Evolutionary conservation across 176 grass and related monocot species (phyloP).

Genomic region (Paspalum vaginatum): DNA sequence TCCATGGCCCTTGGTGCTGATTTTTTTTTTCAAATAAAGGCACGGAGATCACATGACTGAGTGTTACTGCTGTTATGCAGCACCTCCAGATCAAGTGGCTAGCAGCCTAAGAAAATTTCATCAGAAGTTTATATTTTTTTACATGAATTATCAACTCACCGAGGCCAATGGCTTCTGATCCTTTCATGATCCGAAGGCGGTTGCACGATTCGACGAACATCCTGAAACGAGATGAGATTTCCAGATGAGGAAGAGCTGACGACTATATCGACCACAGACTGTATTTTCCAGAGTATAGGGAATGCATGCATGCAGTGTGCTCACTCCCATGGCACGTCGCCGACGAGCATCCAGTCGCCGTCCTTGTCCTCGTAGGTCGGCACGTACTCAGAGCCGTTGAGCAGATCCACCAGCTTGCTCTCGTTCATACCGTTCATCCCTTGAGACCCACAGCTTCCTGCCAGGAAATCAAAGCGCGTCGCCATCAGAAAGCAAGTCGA

Average conservation of each 20-base stretch:
- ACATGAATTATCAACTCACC: conserved; percentile 50
- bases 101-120: neutral
- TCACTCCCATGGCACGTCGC: conserved; percentile 97
- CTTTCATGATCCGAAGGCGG: conserved; percentile 95
- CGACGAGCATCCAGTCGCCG: conserved; percentile 96
- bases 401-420: conserved; percentile 68
- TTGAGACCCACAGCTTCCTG: conserved; percentile 70
- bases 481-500: neutral
- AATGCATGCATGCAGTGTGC: neutral
- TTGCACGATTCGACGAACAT: conserved; percentile 99
- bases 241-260: neutral
- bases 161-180: conserved; percentile 96
- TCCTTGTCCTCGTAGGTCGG: conserved; percentile 95
- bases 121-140: conserved; percentile 11
- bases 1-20: conserved; percentile 95
- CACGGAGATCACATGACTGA: neutral
- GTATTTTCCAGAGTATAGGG: neutral
- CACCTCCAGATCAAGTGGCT: neutral
- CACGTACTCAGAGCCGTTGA: conserved; percentile 85
- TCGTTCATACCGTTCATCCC: conserved; percentile 74
- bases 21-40: no score
- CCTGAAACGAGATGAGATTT: conserved; percentile 51
- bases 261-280: no score
- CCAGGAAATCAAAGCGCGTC: neutral
- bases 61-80: neutral